Percentiles rank a stretch among this genome's conserved stretches.
phyloP scores from a whole-genome alignment of 164 flowering plant genomes.

The Piper longum region DNA sequence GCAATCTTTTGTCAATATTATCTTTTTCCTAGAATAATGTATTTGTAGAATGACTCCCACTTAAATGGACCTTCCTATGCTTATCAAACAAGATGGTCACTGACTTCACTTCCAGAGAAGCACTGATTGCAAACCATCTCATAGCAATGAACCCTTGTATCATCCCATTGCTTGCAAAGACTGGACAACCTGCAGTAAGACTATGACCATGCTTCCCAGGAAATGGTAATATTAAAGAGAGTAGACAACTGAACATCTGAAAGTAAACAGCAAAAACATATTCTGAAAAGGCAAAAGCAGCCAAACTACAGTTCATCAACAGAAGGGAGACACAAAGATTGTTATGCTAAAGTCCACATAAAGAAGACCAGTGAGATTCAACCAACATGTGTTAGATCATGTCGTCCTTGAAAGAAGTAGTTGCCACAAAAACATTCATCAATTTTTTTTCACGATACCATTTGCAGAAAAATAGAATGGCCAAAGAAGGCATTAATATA shows the following conservation, averaged over 20 bases:
- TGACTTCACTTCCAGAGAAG: slow-evolving; percentile 31
- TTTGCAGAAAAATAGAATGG: not conserved
- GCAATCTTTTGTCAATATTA: slow-evolving; percentile 1
- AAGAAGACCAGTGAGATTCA: not conserved
- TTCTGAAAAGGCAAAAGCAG: not conserved
- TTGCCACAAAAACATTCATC: not conserved
- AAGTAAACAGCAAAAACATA: slow-evolving; percentile 1
- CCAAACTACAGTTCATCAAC: not conserved
- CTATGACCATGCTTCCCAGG: slow-evolving; percentile 10
- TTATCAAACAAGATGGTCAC: slow-evolving; percentile 34
- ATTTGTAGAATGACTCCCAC: slow-evolving; percentile 13
- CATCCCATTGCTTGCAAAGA: slow-evolving; percentile 11
- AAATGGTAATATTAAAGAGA: slow-evolving; percentile 19
- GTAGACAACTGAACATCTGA: slow-evolving; percentile 38
- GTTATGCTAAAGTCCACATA: no score
- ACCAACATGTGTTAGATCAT: not conserved
- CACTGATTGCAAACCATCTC: slow-evolving; percentile 18
- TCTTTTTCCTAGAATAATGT: not conserved
- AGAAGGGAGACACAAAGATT: not conserved
- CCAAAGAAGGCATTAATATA: not conserved
- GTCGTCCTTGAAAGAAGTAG: not conserved
- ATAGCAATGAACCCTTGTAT: slow-evolving; percentile 12
- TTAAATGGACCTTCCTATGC: slow-evolving; percentile 18
- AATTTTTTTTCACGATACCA: not conserved
- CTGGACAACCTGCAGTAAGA: slow-evolving; percentile 12